phyloP scores from a whole-genome alignment of 1,139 yeast species.

The Saccharomyces pastorianus region DNA sequence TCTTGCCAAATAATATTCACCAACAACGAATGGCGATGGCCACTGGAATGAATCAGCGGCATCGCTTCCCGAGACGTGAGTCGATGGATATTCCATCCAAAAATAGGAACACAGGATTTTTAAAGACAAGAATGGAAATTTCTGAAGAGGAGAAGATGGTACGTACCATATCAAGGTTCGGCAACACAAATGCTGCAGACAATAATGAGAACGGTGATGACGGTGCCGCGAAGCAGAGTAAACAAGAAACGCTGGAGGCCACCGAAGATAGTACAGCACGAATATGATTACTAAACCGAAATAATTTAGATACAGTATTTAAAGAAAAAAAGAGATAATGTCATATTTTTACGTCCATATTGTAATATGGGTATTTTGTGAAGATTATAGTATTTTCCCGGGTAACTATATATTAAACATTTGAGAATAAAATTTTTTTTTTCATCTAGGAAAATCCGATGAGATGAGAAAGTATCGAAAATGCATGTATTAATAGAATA shows the following conservation, averaged over 20 bases:
- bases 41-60: constrained; percentile 6
- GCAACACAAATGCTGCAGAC: constrained; percentile 9
- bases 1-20: constrained; percentile 37
- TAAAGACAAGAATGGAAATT: constrained; percentile 30
- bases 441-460: constrained; percentile 4
- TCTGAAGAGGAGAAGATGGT: constrained; percentile 27
- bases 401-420: neutral
- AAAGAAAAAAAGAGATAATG: neutral
- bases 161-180: constrained; percentile 6
- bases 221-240: neutral
- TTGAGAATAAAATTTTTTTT: neutral
- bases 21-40: constrained; percentile 26
- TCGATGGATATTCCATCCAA: constrained; percentile 31
- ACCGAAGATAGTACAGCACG: neutral
- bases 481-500: neutral
- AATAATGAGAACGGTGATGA: neutral
- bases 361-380: neutral
- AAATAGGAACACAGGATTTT: constrained; percentile 19
- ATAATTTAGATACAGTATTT: neutral
- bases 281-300: neutral
- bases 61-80: constrained; percentile 15
- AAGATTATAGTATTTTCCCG: neutral
- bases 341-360: neutral
- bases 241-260: neutral
- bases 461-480: constrained; percentile 3